A percentile compares a stretch with the other conserved stretches of the same genome.
phyloP scores from a whole-genome alignment of 2,329 filamentous ascomycete genomes.

The Beauveria rudraprayagi region DNA sequence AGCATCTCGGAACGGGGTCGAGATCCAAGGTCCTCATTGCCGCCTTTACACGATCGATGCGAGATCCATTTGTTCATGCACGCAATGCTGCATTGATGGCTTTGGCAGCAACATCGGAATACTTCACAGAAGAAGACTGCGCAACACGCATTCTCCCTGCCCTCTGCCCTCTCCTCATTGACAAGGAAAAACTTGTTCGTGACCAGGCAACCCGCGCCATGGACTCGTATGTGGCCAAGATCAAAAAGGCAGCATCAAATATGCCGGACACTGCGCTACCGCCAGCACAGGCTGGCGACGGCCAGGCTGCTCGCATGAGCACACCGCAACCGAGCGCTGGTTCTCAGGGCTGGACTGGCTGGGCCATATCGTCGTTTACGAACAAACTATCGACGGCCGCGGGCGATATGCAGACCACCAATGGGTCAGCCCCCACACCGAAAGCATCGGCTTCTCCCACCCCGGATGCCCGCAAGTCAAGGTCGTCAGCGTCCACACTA shows the following conservation, averaged over 20 bases:
- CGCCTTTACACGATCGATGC: slow-evolving; percentile 79
- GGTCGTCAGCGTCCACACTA: slow-evolving; percentile 48
- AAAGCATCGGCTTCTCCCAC: slow-evolving; percentile 34
- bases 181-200: slow-evolving; percentile 91
- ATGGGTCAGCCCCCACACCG: slow-evolving; percentile 34
- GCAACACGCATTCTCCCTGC: slow-evolving; percentile 75
- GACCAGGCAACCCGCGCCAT: slow-evolving; percentile 87
- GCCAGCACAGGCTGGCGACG: slow-evolving; percentile 47
- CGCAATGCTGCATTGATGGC: slow-evolving; percentile 84
- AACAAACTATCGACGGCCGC: slow-evolving; percentile 81
- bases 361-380: slow-evolving; percentile 97
- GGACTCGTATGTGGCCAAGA: slow-evolving; percentile 74
- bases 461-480: slow-evolving; percentile 29
- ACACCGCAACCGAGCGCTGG: slow-evolving; percentile 60
- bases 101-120: slow-evolving; percentile 73
- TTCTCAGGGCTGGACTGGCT: slow-evolving; percentile 70
- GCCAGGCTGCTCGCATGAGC: slow-evolving; percentile 62
- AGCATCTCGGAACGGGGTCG: slow-evolving; percentile 69
- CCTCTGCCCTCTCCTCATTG: slow-evolving; percentile 75
- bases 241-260: slow-evolving; percentile 66
- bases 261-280: slow-evolving; percentile 78
- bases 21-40: slow-evolving; percentile 86
- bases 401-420: slow-evolving; percentile 69
- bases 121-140: slow-evolving; percentile 85
- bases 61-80: slow-evolving; percentile 92